Evolutionary conservation across 345 rosid species (phyloP).

Genomic region (Melastoma malabathricum): DNA sequence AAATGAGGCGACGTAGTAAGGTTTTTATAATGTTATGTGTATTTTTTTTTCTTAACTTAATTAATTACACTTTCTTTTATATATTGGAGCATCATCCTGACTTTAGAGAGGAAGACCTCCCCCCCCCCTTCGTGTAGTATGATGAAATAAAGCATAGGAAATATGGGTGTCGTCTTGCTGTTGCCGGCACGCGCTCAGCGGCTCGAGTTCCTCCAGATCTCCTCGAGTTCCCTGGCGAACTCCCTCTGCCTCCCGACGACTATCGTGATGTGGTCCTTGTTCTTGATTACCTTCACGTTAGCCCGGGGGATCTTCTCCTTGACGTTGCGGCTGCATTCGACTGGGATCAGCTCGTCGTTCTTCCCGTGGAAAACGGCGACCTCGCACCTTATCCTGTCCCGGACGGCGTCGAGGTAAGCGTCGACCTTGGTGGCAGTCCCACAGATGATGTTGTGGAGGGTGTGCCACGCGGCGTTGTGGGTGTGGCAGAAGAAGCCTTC

Average conservation of each 20-base stretch:
- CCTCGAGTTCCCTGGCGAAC: conserved; percentile 76
- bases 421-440: conserved; percentile 82
- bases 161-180: no score
- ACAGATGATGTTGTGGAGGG: conserved; percentile 87
- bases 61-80: no score
- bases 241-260: conserved; percentile 83
- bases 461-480: conserved; percentile 96
- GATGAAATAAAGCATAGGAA: no score
- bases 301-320: conserved; percentile 59
- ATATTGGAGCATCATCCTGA: no score
- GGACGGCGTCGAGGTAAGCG: conserved; percentile 46
- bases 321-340: conserved; percentile 70
- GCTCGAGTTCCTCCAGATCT: conserved; percentile 46
- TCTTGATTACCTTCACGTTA: conserved; percentile 45
- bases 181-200: no score
- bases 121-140: no score
- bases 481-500: conserved; percentile 98
- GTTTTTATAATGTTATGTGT: no score
- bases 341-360: conserved; percentile 80
- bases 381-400: conserved; percentile 44
- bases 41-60: no score
- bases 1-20: no score
- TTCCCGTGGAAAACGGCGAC: conserved; percentile 69
- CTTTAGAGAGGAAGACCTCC: no score
- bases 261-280: conserved; percentile 84